A percentile compares a stretch with the other conserved stretches of the same genome.
These are phyloP conservation scores for Rhizodiscina lignyota DNA, from an alignment of 495 filamentous ascomycete species.

Conservation along the genomic window DNA sequence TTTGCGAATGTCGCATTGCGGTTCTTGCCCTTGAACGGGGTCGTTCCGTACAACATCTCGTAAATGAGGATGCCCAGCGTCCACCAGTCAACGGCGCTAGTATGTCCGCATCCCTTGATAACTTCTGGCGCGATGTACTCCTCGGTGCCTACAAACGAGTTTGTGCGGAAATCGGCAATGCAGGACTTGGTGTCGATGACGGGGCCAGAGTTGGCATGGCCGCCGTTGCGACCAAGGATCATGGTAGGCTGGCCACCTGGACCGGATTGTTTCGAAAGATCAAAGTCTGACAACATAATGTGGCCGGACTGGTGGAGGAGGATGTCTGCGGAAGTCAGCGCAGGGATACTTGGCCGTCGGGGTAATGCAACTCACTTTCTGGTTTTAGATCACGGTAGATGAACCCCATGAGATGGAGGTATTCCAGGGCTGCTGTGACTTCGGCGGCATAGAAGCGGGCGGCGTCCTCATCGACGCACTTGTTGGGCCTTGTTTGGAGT, in stretches of 20 bases:
- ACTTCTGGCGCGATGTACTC: constrained; percentile 98
- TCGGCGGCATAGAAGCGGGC: constrained; percentile 95
- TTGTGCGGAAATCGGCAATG: constrained; percentile 95
- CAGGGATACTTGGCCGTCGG: too few relatives aligned
- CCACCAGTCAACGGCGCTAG: constrained; percentile 98
- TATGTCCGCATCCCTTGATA: constrained; percentile 96
- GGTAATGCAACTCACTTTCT: constrained; percentile 66
- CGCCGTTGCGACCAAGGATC: constrained; percentile 78
- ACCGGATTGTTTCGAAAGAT: constrained; percentile 94
- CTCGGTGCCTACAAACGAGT: constrained; percentile 95
- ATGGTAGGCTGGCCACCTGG: constrained; percentile 91
- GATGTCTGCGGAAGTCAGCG: constrained; percentile 49
- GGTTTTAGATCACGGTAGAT: constrained; percentile 97
- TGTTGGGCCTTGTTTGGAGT: constrained; percentile 88
- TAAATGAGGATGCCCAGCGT: constrained; percentile 93
- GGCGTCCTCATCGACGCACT: constrained; percentile 92
- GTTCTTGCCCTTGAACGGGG: constrained; percentile 98
- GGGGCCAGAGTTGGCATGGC: constrained; percentile 41
- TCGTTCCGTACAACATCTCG: constrained; percentile 98
- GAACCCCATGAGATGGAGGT: constrained; percentile 97
- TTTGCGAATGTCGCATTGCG: constrained; percentile 96
- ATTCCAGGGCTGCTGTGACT: constrained; percentile 94
- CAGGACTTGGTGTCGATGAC: constrained; percentile 97
- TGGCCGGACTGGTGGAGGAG: constrained; percentile 95
- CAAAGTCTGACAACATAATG: constrained; percentile 99